A percentile compares a stretch with the other conserved stretches of the same genome.
Evolutionary conservation across 2,329 filamentous ascomycete species (phyloP).

Genomic region (Colletotrichum melonis): DNA sequence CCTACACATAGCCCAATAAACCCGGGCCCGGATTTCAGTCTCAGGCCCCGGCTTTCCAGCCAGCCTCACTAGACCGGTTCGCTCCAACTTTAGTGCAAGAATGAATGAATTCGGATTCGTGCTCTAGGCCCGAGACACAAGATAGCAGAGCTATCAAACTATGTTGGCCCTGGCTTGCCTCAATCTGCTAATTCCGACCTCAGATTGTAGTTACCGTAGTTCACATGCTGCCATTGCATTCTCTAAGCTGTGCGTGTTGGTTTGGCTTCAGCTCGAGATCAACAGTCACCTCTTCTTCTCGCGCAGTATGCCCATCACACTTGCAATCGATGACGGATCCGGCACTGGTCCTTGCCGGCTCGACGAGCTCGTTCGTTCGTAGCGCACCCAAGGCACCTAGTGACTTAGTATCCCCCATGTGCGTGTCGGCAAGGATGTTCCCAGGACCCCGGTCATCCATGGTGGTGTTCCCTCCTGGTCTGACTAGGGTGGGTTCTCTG

Average conservation of each 20-base stretch:
- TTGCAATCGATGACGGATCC: slow-evolving; percentile 11
- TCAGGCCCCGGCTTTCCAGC: neutral
- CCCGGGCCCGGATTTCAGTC: neutral
- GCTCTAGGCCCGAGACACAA: slow-evolving; percentile 11
- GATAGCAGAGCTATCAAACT: neutral
- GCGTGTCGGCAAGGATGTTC: slow-evolving; percentile 28
- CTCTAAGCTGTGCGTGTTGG: neutral
- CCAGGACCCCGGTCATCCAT: slow-evolving; percentile 29
- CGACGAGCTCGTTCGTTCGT: neutral
- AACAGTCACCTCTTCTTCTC: neutral
- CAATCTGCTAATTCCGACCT: neutral
- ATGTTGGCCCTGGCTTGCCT: neutral
- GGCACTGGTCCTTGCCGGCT: slow-evolving; percentile 6
- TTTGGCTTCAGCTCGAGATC: neutral
- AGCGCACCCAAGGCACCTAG: slow-evolving; percentile 11
- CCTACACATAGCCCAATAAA: neutral
- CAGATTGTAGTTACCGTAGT: neutral
- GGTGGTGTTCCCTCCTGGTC: slow-evolving; percentile 8
- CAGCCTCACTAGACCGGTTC: slow-evolving; percentile 16
- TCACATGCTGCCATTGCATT: neutral
- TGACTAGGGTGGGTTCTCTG: slow-evolving; percentile 4
- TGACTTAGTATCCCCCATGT: slow-evolving; percentile 13
- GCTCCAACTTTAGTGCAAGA: neutral
- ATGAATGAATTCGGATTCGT: slow-evolving; percentile 1
- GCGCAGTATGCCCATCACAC: neutral